phyloP scores from a whole-genome alignment of 345 rosid species.

The Sapria himalayana region DNA sequence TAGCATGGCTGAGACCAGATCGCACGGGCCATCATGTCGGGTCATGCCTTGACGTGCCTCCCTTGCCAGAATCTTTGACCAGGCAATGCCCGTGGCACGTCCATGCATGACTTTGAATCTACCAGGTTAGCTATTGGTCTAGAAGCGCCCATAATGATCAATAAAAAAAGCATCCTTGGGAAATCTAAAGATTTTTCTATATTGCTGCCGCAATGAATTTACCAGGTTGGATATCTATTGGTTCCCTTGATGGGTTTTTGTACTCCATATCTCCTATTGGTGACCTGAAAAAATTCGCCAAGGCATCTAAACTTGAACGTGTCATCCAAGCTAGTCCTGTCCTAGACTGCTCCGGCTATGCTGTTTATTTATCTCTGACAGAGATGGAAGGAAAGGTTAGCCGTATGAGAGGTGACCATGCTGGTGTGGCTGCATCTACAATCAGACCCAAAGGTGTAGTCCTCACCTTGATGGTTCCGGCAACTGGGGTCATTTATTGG shows the following conservation, averaged over 20 bases:
- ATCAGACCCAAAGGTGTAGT: conserved; percentile 32
- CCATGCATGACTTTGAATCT: too few relatives aligned
- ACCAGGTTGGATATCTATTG: conserved; percentile 62
- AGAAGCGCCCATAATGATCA: too few relatives aligned
- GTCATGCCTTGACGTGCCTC: too few relatives aligned
- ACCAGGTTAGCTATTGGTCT: too few relatives aligned
- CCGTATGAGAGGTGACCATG: conserved; percentile 15
- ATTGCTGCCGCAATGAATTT: too few relatives aligned
- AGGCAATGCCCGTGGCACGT: too few relatives aligned
- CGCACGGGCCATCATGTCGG: too few relatives aligned
- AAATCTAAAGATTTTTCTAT: too few relatives aligned
- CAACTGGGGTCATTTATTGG: conserved; percentile 49
- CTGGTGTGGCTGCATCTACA: conserved; percentile 39
- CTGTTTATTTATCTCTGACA: conserved; percentile 44
- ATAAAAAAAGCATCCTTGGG: too few relatives aligned
- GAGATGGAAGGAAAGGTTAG: conserved; percentile 32
- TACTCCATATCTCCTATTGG: conserved; percentile 72
- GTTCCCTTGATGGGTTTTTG: conserved; percentile 64
- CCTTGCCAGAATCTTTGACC: too few relatives aligned
- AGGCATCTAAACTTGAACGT: conserved; percentile 16
- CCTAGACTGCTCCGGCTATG: conserved; percentile 60
- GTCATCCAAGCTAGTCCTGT: conserved; percentile 39
- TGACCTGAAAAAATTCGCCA: conserved; percentile 25
- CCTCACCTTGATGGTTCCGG: conserved; percentile 48
- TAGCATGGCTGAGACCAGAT: too few relatives aligned